Base-by-base conservation (phyloP, 768 basidiomycete species). In the Candolleomyces efflorescens region DNA sequence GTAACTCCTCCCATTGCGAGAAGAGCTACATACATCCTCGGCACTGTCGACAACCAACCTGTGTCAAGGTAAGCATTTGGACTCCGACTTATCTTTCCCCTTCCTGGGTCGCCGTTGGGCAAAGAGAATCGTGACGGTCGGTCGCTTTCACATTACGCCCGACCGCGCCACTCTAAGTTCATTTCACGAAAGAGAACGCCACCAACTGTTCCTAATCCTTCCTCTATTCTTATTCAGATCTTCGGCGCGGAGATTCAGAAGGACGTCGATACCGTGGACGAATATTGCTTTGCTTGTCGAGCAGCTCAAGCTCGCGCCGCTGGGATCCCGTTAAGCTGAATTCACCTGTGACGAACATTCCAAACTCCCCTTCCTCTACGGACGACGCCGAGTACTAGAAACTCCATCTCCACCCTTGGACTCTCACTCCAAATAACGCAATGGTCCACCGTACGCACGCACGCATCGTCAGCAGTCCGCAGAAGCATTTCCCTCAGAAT, bases 241-340 rank as follows among this genome's bases (percentile, higher is more conserved):
- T 91, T 79, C 69, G 89, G 84, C 5, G 67, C 74, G 2, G 89
- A 90, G 59, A 78, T 91, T 56, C 83, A 91, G 65, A 78, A 79
- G 59, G 82, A 86, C 65, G 68, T 89, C 59, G 89, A 90, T 71
- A 75, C 74, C 43, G 86, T 89, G 63, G 80, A 89, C 64, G 86
- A 90, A 53, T 85, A 75, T 59, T 91, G 89, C 68, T 84, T 80
- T 64, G 80, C 82, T 47, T 91, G 89, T 69, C 81, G 84, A 38
- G 80, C 84, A 56, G 86, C 87, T 1, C 72, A 74, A 54, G 73
- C 75, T 44, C 71, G 68, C 39, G 73, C 73, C 37, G 58, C 58
- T 5, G 58, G 58, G 32, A 43, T 59, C n/a, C 58, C 44, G 3
- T 32, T 59, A 24, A 58, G 27, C 37, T 58, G 43, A 58, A 27